Percentiles rank a stretch among this genome's conserved stretches.
These are phyloP conservation scores for Quillaja saponaria DNA, from an alignment of 306 rosid genomes.

Conservation along the genomic window DNA sequence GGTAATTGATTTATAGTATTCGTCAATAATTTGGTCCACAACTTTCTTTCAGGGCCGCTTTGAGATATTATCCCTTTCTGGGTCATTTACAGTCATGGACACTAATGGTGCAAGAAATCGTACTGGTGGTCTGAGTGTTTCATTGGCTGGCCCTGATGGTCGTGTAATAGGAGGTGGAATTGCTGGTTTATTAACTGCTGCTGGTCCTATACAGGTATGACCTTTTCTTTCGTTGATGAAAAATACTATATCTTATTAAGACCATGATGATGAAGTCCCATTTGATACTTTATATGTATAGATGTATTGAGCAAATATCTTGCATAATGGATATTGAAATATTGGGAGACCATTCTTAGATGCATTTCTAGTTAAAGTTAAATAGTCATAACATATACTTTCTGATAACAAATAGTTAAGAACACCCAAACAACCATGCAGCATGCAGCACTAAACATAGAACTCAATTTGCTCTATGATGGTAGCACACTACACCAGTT, in stretches of 20 bases:
- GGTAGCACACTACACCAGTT: no score
- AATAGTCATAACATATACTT: no score
- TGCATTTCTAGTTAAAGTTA: no score
- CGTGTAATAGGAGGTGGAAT: slow-evolving; percentile 78
- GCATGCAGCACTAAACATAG: no score
- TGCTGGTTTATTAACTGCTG: slow-evolving; percentile 78
- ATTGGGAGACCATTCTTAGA: no score
- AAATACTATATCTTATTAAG: not conserved
- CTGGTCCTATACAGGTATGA: slow-evolving; percentile 73
- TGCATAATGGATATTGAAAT: slow-evolving; percentile 12
- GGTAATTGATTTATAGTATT: slow-evolving; percentile 5
- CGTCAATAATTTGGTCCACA: slow-evolving; percentile 18
- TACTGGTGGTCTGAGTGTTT: slow-evolving; percentile 68
- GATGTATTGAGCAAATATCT: slow-evolving; percentile 4
- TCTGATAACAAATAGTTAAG: no score
- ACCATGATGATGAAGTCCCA: not conserved
- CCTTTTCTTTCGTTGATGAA: not conserved
- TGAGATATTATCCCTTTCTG: slow-evolving; percentile 75
- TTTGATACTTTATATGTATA: not conserved
- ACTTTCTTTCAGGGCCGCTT: slow-evolving; percentile 69
- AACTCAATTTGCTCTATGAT: no score
- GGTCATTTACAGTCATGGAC: slow-evolving; percentile 56
- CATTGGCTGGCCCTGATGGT: slow-evolving; percentile 84
- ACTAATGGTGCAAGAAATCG: slow-evolving; percentile 44
- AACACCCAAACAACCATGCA: no score